Conservation (phyloP, 2,329 filamentous ascomycete species). For the Sporothrix humicola region DNA sequence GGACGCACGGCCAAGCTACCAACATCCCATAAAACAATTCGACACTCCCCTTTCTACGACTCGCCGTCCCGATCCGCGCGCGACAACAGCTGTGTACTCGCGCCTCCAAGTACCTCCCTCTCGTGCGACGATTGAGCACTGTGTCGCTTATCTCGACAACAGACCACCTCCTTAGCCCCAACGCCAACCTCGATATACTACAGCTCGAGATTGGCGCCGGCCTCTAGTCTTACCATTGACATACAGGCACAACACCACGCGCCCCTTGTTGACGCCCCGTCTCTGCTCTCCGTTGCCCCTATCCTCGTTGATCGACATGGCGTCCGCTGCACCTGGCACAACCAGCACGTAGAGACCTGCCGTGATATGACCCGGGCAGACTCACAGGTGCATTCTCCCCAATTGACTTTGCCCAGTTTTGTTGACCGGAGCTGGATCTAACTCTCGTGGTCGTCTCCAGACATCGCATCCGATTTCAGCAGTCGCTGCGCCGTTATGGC, state of each 20-base stretch:
- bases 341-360: slow-evolving; percentile 32
- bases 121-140: neutral
- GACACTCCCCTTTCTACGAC: neutral
- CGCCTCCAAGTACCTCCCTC: neutral
- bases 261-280: neutral
- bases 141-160: neutral
- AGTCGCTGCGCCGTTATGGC: slow-evolving; percentile 57
- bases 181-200: neutral
- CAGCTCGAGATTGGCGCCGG: neutral
- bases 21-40: neutral
- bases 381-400: slow-evolving; percentile 20
- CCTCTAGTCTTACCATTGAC: neutral
- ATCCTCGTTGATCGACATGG: slow-evolving; percentile 32
- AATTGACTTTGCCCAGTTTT: neutral
- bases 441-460: neutral
- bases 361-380: slow-evolving; percentile 29
- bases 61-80: neutral
- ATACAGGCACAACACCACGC: neutral
- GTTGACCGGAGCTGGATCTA: neutral
- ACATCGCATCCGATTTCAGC: neutral
- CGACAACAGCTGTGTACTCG: neutral
- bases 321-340: slow-evolving; percentile 20
- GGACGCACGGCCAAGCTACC: neutral
- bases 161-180: neutral
- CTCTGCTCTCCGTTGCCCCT: slow-evolving; percentile 6